Percentiles rank a stretch among this genome's conserved stretches.
Conservation (phyloP, 2,329 filamentous ascomycete species). For the Botrytis paeoniae region DNA sequence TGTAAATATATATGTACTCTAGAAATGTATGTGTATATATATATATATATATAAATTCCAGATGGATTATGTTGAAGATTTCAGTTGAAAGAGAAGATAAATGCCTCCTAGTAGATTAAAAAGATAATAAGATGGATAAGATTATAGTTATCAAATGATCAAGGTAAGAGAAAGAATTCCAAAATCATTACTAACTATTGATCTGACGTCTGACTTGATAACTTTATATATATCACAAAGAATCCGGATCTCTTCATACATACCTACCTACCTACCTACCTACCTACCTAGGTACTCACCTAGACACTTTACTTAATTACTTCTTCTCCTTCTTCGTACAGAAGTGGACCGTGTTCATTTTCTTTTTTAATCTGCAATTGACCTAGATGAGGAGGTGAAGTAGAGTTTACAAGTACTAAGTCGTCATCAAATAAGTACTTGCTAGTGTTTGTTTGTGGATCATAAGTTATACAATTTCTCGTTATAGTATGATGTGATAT, state of each 20-base stretch:
- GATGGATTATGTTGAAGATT: neutral
- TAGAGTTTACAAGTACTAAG: neutral
- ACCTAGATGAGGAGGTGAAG: neutral
- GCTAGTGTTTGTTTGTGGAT: neutral
- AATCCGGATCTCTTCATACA: neutral
- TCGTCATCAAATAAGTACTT: neutral
- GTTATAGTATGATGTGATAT: neutral
- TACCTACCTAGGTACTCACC: neutral
- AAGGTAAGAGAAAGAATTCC: neutral
- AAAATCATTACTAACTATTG: neutral
- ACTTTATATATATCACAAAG: neutral
- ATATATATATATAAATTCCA: neutral
- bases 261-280: neutral
- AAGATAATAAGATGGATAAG: neutral
- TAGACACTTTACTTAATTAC: neutral
- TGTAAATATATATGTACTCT: neutral
- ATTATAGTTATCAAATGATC: neutral
- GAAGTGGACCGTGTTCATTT: constrained; percentile 4
- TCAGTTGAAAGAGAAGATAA: neutral
- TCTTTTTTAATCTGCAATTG: neutral
- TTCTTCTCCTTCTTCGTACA: neutral
- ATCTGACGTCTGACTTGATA: neutral
- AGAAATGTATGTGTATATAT: neutral
- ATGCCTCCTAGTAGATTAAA: neutral
- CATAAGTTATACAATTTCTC: neutral